Evolutionary conservation across 2,329 filamentous ascomycete genomes (phyloP).

Genomic region (Monascus ruber): DNA sequence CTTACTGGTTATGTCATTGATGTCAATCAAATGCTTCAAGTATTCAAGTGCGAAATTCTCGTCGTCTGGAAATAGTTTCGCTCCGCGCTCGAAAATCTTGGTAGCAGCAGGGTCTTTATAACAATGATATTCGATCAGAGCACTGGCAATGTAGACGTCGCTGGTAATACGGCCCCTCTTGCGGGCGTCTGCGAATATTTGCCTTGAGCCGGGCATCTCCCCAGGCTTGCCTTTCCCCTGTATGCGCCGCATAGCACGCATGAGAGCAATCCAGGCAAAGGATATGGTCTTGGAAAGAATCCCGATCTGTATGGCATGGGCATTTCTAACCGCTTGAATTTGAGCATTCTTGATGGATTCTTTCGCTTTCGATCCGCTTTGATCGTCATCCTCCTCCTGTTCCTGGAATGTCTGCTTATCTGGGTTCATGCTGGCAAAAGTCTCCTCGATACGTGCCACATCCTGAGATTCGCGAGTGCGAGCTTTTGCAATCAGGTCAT

Average conservation of each 20-base stretch:
- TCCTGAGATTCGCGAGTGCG: constrained; percentile 55
- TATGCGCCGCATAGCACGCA: constrained; percentile 85
- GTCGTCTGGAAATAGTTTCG: constrained; percentile 87
- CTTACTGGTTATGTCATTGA: constrained; percentile 88
- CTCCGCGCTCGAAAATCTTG: constrained; percentile 91
- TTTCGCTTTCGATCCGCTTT: constrained; percentile 36
- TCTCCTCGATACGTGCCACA: constrained; percentile 44
- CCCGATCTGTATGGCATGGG: constrained; percentile 60
- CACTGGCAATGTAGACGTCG: constrained; percentile 89
- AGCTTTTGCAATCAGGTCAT: constrained; percentile 65
- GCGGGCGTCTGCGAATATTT: constrained; percentile 80
- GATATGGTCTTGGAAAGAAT: constrained; percentile 76
- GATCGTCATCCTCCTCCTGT: constrained; percentile 46
- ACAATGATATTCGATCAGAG: constrained; percentile 86
- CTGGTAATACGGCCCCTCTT: constrained; percentile 79
- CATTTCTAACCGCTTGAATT: constrained; percentile 49
- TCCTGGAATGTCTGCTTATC: constrained; percentile 28
- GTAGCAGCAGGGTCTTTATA: constrained; percentile 88
- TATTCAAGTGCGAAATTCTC: constrained; percentile 92
- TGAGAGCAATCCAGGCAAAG: constrained; percentile 87
- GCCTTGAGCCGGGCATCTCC: constrained; percentile 61
- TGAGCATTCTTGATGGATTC: constrained; percentile 44
- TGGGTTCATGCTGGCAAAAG: constrained; percentile 34
- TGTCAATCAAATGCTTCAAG: constrained; percentile 83
- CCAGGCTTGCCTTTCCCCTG: constrained; percentile 72